Conservation (phyloP, 352 stramenopile genomes). For the Stramenopiles sp. region DNA sequence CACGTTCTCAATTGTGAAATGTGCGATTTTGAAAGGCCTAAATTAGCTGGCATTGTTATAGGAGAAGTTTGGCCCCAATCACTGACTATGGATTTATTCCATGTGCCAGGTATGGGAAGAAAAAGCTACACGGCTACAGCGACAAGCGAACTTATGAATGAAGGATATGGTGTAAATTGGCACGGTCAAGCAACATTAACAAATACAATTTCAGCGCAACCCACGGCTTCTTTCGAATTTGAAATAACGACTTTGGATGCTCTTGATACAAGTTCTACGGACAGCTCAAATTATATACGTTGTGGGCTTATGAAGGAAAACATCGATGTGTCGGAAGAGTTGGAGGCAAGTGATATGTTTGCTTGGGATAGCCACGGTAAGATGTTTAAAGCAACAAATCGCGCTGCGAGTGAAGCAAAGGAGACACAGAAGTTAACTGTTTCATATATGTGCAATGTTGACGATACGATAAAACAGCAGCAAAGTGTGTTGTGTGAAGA, state of each 20-base stretch:
- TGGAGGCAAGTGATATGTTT: neutral
- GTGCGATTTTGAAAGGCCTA: constrained; percentile 10
- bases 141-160: neutral
- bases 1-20: constrained; percentile 9
- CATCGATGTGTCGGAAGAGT: neutral
- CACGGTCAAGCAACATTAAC: constrained; percentile 1
- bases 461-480: neutral
- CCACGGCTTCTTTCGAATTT: neutral
- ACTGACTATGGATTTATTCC: constrained; percentile 3
- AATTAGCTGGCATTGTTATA: neutral
- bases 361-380: neutral
- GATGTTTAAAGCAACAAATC: neutral
- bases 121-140: neutral
- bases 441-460: neutral
- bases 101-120: neutral
- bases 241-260: neutral
- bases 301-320: neutral
- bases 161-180: constrained; percentile 9
- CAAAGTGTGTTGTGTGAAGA: neutral
- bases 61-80: neutral
- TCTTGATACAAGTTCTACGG: neutral
- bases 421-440: neutral
- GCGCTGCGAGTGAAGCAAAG: neutral
- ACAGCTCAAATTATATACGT: neutral
- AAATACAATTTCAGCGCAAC: neutral